Evolutionary conservation across 2,329 filamentous ascomycete species (phyloP).

Genomic region (Mollisiaceae sp.): DNA sequence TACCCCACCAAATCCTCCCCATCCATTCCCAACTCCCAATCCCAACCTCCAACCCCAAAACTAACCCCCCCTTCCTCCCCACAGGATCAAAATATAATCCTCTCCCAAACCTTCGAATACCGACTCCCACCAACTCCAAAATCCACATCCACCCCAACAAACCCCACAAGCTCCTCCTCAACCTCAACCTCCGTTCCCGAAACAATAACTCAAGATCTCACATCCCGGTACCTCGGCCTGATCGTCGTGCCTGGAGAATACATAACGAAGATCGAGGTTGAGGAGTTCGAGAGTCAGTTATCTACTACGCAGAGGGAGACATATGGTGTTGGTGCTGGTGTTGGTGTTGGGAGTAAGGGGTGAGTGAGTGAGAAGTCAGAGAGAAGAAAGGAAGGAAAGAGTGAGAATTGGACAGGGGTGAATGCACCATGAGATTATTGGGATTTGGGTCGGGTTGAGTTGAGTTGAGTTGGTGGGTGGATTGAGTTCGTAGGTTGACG

Average conservation of each 20-base stretch:
- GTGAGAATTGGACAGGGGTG: too few relatives aligned
- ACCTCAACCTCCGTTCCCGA: conserved; percentile 28
- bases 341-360: background rate
- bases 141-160: too few relatives aligned
- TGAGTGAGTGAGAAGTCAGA: too few relatives aligned
- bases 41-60: conserved; percentile 7
- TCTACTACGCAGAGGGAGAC: conserved; percentile 5
- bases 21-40: too few relatives aligned
- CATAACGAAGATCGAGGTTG: conserved; percentile 86
- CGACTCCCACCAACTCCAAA: conserved; percentile 67
- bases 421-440: too few relatives aligned
- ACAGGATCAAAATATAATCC: conserved; percentile 86
- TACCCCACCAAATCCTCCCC: too few relatives aligned
- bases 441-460: too few relatives aligned
- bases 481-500: too few relatives aligned
- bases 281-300: conserved; percentile 66
- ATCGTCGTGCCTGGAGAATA: conserved; percentile 88
- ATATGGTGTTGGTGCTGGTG: background rate
- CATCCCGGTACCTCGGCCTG: conserved; percentile 83
- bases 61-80: background rate
- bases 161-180: conserved; percentile 36
- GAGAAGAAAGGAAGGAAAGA: too few relatives aligned
- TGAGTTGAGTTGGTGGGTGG: too few relatives aligned
- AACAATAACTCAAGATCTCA: conserved; percentile 71
- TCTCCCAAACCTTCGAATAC: conserved; percentile 88